Evolutionary conservation across 83 land plant species (phyloP).

Genomic region (Picea mariana): DNA sequence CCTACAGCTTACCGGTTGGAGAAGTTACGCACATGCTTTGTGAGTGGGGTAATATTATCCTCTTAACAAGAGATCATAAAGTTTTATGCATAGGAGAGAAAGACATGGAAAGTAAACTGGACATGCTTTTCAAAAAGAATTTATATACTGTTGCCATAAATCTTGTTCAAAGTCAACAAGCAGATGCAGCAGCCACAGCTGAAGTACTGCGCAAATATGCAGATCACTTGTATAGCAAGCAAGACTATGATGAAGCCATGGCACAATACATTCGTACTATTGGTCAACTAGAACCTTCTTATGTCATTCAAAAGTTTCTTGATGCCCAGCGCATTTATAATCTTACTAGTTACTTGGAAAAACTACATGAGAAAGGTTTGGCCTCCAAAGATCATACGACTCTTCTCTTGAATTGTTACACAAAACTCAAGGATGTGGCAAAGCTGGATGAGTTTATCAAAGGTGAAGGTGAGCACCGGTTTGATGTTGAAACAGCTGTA

Average conservation of each 20-base stretch:
- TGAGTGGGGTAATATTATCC: slow-evolving; percentile 91
- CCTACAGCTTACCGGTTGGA: slow-evolving; percentile 74
- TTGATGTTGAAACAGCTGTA: slow-evolving; percentile 95
- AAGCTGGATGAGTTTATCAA: slow-evolving; percentile 84
- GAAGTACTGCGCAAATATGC: slow-evolving; percentile 94
- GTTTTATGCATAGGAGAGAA: slow-evolving; percentile 76
- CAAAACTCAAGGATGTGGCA: slow-evolving; percentile 90
- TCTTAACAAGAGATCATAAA: slow-evolving; percentile 75
- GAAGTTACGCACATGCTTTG: slow-evolving; percentile 86
- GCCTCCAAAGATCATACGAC: slow-evolving; percentile 97
- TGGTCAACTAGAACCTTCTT: slow-evolving; percentile 95
- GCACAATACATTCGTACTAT: slow-evolving; percentile 89
- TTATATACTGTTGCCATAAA: slow-evolving; percentile 90
- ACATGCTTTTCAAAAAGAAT: slow-evolving; percentile 92
- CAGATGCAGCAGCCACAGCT: slow-evolving; percentile 95
- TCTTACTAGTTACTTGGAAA: slow-evolving; percentile 90
- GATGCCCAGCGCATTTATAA: slow-evolving; percentile 49
- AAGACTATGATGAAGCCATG: slow-evolving; percentile 96
- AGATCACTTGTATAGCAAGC: slow-evolving; percentile 75
- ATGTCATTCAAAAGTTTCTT: slow-evolving; percentile 85
- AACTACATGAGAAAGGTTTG: slow-evolving; percentile 91
- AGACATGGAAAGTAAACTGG: slow-evolving; percentile 96
- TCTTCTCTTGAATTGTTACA: slow-evolving; percentile 90
- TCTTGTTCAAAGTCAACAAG: slow-evolving; percentile 96
- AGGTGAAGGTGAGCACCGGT: slow-evolving; percentile 82